Evolutionary conservation across 345 rosid genomes (phyloP).

Genomic region (Euphorbia lathyris): DNA sequence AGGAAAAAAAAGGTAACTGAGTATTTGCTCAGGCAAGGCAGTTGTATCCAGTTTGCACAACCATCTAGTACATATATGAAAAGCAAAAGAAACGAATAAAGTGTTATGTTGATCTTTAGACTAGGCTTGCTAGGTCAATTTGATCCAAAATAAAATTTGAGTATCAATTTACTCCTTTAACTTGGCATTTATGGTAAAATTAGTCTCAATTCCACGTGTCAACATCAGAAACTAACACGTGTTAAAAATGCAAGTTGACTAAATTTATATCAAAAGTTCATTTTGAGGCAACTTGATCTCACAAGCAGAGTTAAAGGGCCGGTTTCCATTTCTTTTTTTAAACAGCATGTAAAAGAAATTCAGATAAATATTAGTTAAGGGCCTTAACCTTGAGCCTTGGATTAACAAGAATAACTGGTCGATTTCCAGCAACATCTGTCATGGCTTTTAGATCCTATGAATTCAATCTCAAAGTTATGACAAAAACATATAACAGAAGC

Average conservation of each 20-base stretch:
- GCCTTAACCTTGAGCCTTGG: slow-evolving; percentile 73
- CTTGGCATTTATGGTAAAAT: too few relatives aligned
- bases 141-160: too few relatives aligned
- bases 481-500: background rate
- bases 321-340: background rate
- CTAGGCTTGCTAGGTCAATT: too few relatives aligned
- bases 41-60: background rate
- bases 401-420: slow-evolving; percentile 85
- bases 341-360: background rate
- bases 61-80: slow-evolving; percentile 3
- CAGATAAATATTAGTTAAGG: background rate
- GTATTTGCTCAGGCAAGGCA: background rate
- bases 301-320: too few relatives aligned
- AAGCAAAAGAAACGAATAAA: background rate
- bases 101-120: too few relatives aligned
- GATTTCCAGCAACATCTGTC: slow-evolving; percentile 85
- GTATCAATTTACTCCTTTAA: too few relatives aligned
- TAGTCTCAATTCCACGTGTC: too few relatives aligned
- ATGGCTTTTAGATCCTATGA: slow-evolving; percentile 81
- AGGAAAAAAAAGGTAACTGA: background rate
- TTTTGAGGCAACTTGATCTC: too few relatives aligned
- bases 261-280: too few relatives aligned
- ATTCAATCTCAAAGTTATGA: slow-evolving; percentile 17
- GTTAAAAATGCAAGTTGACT: too few relatives aligned
- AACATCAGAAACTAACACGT: too few relatives aligned